phyloP scores from a whole-genome alignment of 2,329 filamentous ascomycete species.

The Claviceps cyperi region DNA sequence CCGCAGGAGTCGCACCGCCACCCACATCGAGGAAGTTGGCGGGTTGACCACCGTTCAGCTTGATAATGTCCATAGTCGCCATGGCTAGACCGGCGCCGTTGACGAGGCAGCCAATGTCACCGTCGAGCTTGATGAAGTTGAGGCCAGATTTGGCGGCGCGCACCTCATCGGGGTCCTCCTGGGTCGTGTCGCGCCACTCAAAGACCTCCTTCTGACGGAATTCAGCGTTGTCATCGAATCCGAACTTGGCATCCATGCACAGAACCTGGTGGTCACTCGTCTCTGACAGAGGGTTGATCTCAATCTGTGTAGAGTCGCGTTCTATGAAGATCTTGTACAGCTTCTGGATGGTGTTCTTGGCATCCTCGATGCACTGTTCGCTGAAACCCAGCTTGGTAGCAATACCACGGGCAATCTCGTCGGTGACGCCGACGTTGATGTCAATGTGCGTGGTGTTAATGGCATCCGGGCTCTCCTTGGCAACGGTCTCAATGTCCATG shows the following conservation, averaged over 20 bases:
- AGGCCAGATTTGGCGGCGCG: constrained; percentile 87
- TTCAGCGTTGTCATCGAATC: constrained; percentile 97
- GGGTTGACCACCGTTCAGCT: constrained; percentile 89
- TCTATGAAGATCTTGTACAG: constrained; percentile 98
- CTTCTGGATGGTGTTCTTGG: constrained; percentile 94
- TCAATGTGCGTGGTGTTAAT: constrained; percentile 90
- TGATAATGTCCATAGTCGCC: constrained; percentile 99
- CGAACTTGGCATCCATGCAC: constrained; percentile 98
- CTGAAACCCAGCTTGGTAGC: constrained; percentile 91
- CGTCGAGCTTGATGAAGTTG: constrained; percentile 99
- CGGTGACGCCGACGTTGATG: constrained; percentile 88
- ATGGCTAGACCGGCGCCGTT: constrained; percentile 98
- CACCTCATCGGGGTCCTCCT: constrained; percentile 96
- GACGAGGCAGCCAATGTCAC: constrained; percentile 97
- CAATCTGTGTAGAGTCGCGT: constrained; percentile 96
- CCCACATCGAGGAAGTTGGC: constrained; percentile 99
- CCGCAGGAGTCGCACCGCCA: constrained; percentile 89
- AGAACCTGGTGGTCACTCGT: constrained; percentile 96
- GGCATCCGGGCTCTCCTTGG: constrained; percentile 92
- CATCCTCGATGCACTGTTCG: constrained; percentile 91
- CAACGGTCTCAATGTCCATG: constrained; percentile 98
- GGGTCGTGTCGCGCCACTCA: constrained; percentile 79
- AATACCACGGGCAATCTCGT: constrained; percentile 84
- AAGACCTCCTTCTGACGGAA: constrained; percentile 98
- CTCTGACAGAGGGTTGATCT: constrained; percentile 98